phyloP scores from a whole-genome alignment of 805 yeast species.

The Blastobotrys attinorum region DNA sequence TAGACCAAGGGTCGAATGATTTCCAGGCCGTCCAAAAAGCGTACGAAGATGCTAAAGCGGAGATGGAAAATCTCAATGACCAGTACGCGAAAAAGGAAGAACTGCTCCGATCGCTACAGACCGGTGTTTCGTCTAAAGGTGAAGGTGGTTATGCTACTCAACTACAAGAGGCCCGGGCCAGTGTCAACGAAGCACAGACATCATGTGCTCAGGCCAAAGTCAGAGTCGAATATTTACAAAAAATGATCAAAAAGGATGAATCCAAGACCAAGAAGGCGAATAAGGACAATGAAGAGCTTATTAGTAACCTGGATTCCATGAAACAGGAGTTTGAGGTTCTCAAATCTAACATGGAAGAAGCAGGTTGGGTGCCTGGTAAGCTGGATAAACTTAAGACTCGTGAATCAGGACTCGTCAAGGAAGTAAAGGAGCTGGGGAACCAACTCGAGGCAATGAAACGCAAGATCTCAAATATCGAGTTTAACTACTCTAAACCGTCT shows the following conservation, averaged over 20 bases:
- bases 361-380: slow-evolving; percentile 37
- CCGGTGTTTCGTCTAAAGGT: slow-evolving; percentile 78
- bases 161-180: slow-evolving; percentile 52
- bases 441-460: slow-evolving; percentile 52
- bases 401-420: slow-evolving; percentile 31
- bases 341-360: slow-evolving; percentile 36
- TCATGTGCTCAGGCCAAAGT: slow-evolving; percentile 51
- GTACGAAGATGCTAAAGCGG: slow-evolving; percentile 37
- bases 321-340: slow-evolving; percentile 33
- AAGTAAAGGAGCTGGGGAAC: slow-evolving; percentile 37
- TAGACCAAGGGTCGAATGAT: slow-evolving; percentile 23
- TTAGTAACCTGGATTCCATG: slow-evolving; percentile 38
- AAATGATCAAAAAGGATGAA: slow-evolving; percentile 40
- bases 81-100: slow-evolving; percentile 61
- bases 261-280: slow-evolving; percentile 41
- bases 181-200: slow-evolving; percentile 45
- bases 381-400: slow-evolving; percentile 18
- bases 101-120: slow-evolving; percentile 67
- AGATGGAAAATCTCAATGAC: slow-evolving; percentile 39
- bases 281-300: slow-evolving; percentile 36
- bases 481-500: slow-evolving; percentile 58
- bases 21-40: slow-evolving; percentile 38
- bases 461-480: slow-evolving; percentile 65
- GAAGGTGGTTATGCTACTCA: slow-evolving; percentile 75
- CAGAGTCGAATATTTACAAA: slow-evolving; percentile 47